Conservation (phyloP, 31 red algal genomes). For the Odonthalia washingtoniensis region DNA sequence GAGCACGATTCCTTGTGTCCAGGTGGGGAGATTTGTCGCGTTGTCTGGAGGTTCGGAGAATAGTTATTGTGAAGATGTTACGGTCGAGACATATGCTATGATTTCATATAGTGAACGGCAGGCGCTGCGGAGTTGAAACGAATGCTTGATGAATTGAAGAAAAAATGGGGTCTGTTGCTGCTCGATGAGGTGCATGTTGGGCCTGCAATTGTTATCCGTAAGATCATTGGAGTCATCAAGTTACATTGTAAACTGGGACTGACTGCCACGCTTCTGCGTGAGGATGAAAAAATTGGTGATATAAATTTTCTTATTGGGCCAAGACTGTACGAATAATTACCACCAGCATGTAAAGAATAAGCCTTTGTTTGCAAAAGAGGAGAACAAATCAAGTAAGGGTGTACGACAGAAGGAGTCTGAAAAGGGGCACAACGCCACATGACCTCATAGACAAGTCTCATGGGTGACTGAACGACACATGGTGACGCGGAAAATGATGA, state of each 20-base stretch:
- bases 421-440: no score
- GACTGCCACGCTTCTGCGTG: slow-evolving; percentile 86
- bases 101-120: no score
- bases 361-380: no score
- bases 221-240: slow-evolving; percentile 85
- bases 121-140: slow-evolving; percentile 88
- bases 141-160: no score
- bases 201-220: slow-evolving; percentile 88
- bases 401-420: no score
- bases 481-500: no score
- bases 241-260: slow-evolving; percentile 91
- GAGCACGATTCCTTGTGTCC: slow-evolving; percentile 79
- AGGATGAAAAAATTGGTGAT: slow-evolving; percentile 88
- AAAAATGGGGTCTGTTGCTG: no score
- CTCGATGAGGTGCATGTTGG: slow-evolving; percentile 93
- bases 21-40: slow-evolving; percentile 83
- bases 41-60: slow-evolving; percentile 50
- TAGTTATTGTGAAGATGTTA: slow-evolving; percentile 50
- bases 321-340: no score
- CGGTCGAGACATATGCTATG: slow-evolving; percentile 81
- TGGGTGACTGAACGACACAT: no score
- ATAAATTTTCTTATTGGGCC: slow-evolving; percentile 89
- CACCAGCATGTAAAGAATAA: no score
- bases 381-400: no score
- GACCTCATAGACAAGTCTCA: no score